Evolutionary conservation across 208 protist genomes (phyloP).

Genomic region (Vickermania spadyakhi): DNA sequence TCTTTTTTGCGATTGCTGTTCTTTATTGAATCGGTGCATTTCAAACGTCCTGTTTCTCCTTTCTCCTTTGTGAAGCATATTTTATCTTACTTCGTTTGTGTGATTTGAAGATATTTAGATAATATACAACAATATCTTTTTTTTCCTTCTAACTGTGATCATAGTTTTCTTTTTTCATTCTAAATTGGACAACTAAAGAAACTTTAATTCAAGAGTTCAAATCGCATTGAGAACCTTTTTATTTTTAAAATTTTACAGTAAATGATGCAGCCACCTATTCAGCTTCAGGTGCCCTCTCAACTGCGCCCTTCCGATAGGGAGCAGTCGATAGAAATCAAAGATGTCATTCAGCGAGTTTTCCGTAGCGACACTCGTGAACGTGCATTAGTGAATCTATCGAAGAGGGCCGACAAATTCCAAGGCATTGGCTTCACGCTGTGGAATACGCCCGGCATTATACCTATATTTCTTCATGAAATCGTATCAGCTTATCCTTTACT

Average conservation of each 20-base stretch:
- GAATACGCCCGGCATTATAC: conserved; percentile 97
- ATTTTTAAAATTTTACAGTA: background rate
- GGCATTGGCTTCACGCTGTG: conserved; percentile 96
- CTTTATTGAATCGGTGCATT: no score
- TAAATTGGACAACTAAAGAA: no score
- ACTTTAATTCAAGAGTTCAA: no score
- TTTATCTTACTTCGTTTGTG: no score
- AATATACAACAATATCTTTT: no score
- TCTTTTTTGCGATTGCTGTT: no score
- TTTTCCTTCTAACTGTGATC: no score
- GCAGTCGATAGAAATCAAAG: conserved; percentile 23
- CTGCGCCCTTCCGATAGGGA: conserved; percentile 9
- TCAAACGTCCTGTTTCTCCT: no score
- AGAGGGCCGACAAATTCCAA: conserved; percentile 91
- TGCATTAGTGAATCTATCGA: conserved; percentile 92
- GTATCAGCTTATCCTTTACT: conserved; percentile 97
- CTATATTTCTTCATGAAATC: conserved; percentile 98
- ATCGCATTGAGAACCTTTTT: no score
- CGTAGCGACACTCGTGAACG: conserved; percentile 77
- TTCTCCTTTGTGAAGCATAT: no score
- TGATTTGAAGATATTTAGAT: no score
- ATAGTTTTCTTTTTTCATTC: no score
- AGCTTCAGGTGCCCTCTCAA: conserved; percentile 7
- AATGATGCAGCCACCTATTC: conserved; percentile 9
- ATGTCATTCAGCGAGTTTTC: conserved; percentile 51